Percentiles rank a stretch among this genome's conserved stretches.
Evolutionary conservation across 192 early-diverging fungal genomes (phyloP).

Genomic region (Anaeromyces robustus): DNA sequence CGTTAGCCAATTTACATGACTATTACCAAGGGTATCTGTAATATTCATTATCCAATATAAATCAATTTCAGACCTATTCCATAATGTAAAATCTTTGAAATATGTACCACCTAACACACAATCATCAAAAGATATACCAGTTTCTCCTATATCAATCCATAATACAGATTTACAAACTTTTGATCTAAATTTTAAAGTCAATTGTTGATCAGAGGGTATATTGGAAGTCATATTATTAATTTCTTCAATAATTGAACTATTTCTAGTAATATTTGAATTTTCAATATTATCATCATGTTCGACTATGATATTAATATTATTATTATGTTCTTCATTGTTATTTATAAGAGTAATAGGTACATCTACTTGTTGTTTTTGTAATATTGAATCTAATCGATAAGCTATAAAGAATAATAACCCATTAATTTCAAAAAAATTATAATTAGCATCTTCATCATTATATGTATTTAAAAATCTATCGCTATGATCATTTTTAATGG

Average conservation of each 20-base stretch:
- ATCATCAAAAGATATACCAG: conserved; percentile 85
- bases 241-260: conserved; percentile 9
- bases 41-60: conserved; percentile 61
- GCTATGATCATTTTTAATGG: not conserved
- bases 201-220: conserved; percentile 25
- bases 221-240: conserved; percentile 33
- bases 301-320: conserved; percentile 1
- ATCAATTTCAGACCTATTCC: conserved; percentile 79
- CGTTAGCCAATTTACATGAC: conserved; percentile 32
- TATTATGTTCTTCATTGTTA: not conserved
- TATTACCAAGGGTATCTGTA: not conserved
- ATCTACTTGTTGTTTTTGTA: not conserved
- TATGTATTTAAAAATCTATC: conserved; percentile 8
- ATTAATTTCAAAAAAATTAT: conserved; percentile 60
- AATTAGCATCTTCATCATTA: conserved; percentile 35
- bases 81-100: conserved; percentile 77
- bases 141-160: conserved; percentile 81
- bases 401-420: conserved; percentile 71
- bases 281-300: conserved; percentile 8
- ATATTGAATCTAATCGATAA: conserved; percentile 12
- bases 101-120: conserved; percentile 79
- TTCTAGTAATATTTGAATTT: conserved; percentile 9
- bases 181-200: conserved; percentile 61
- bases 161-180: conserved; percentile 79
- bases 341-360: not conserved